Percentiles rank a stretch among this genome's conserved stretches.
phyloP scores from a whole-genome alignment of 257 asterid species.

The Salvia hispanica region DNA sequence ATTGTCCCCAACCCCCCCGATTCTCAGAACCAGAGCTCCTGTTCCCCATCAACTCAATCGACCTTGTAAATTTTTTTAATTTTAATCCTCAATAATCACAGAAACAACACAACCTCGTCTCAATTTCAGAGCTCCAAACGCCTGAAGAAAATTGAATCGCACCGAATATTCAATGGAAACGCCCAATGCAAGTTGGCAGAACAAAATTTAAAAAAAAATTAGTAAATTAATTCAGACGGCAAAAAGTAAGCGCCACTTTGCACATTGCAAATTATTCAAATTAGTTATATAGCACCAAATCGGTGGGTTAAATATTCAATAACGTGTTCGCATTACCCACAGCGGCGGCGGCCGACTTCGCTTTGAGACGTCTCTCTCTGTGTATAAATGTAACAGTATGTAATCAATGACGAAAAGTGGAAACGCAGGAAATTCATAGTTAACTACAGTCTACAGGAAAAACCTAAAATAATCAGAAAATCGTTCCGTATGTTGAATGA shows the following conservation, averaged over 20 bases:
- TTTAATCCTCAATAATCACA: slow-evolving; percentile 15
- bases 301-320: slow-evolving; percentile 32
- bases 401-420: too few species aligned
- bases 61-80: slow-evolving; percentile 10
- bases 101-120: slow-evolving; percentile 7
- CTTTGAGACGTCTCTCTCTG: slow-evolving; percentile 13
- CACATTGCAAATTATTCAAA: slow-evolving; percentile 1
- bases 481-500: slow-evolving; percentile 30
- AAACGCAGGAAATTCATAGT: too few species aligned
- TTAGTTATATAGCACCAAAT: background rate
- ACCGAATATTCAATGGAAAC: slow-evolving; percentile 25
- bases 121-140: slow-evolving; percentile 8
- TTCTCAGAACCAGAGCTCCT: slow-evolving; percentile 58
- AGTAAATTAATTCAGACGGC: background rate
- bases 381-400: too few species aligned
- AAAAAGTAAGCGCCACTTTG: background rate
- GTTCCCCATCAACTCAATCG: slow-evolving; percentile 69
- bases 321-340: slow-evolving; percentile 12
- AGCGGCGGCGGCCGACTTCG: slow-evolving; percentile 41
- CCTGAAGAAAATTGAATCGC: background rate
- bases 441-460: background rate
- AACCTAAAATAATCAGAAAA: slow-evolving; percentile 7
- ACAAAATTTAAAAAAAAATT: slow-evolving; percentile 12
- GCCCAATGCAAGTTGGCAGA: slow-evolving; percentile 1
- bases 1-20: slow-evolving; percentile 54